These are phyloP conservation scores for Actinomucor elegans DNA, from an alignment of 371 early-diverging fungal genomes.

Conservation along the genomic window DNA sequence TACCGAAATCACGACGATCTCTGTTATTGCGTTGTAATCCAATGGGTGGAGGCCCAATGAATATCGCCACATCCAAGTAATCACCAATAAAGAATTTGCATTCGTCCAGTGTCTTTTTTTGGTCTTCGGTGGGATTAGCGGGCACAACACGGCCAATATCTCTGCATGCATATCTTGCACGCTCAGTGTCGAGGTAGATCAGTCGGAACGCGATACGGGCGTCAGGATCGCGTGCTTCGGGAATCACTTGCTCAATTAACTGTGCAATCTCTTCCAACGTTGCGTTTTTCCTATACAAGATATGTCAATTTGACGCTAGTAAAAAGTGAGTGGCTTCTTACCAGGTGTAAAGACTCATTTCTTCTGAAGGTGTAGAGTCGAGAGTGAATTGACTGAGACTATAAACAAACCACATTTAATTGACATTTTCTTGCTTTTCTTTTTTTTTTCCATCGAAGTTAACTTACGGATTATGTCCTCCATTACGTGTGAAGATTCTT, in stretches of 20 bases:
- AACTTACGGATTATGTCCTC: conserved; percentile 50
- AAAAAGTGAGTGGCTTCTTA: too few species aligned
- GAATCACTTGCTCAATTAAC: conserved; percentile 53
- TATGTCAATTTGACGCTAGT: not conserved
- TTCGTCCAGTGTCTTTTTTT: conserved; percentile 58
- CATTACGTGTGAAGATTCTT: conserved; percentile 47
- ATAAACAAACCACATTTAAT: not conserved
- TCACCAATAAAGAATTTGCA: conserved; percentile 66
- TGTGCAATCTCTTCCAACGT: conserved; percentile 66
- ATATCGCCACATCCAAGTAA: conserved; percentile 59
- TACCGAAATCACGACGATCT: not conserved
- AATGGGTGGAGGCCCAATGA: conserved; percentile 39
- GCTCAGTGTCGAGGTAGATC: conserved; percentile 50
- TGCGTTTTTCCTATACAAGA: conserved; percentile 59
- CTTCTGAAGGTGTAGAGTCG: conserved; percentile 46
- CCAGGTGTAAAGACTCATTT: conserved; percentile 67
- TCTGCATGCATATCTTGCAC: conserved; percentile 38
- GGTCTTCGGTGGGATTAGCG: conserved; percentile 41
- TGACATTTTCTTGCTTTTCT: too few species aligned
- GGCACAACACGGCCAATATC: conserved; percentile 59
- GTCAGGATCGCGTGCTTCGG: conserved; percentile 52
- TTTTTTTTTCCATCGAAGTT: too few species aligned
- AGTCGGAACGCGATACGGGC: conserved; percentile 58
- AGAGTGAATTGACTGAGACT: conserved; percentile 41
- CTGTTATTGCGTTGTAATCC: not conserved